Evolutionary conservation across 78 protist genomes (phyloP).

Genomic region (Dictyostelium citrinum): DNA sequence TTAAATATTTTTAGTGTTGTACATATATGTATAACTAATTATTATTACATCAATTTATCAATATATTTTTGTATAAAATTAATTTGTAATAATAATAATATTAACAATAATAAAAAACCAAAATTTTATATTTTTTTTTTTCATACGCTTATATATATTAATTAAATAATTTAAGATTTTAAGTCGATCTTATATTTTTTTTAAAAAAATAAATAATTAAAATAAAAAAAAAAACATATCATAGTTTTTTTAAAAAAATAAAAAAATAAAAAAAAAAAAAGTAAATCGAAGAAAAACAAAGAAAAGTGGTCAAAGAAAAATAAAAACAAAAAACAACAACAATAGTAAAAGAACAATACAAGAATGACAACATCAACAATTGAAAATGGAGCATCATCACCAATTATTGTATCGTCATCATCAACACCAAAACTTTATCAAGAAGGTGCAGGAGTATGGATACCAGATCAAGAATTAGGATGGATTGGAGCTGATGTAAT

Average conservation of each 20-base stretch:
- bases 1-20: no score
- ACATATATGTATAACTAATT: neutral
- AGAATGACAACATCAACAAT: neutral
- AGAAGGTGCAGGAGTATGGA: conserved; percentile 55
- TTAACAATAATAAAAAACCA: no score
- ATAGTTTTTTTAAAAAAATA: no score
- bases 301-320: neutral
- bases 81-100: neutral
- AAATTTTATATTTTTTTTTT: no score
- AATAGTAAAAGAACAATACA: no score
- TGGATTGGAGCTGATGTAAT: conserved; percentile 58
- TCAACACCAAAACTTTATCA: neutral
- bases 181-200: neutral
- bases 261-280: neutral
- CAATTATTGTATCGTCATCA: neutral
- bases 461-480: conserved; percentile 50
- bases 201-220: neutral
- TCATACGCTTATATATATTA: neutral
- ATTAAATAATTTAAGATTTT: neutral
- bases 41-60: no score
- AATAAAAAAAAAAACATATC: no score
- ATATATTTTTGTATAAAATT: neutral
- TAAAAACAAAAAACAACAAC: neutral
- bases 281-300: neutral
- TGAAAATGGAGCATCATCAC: neutral